These are phyloP conservation scores for Talaromyces stipitatus DNA, from an alignment of 495 filamentous ascomycete species.

Conservation along the genomic window DNA sequence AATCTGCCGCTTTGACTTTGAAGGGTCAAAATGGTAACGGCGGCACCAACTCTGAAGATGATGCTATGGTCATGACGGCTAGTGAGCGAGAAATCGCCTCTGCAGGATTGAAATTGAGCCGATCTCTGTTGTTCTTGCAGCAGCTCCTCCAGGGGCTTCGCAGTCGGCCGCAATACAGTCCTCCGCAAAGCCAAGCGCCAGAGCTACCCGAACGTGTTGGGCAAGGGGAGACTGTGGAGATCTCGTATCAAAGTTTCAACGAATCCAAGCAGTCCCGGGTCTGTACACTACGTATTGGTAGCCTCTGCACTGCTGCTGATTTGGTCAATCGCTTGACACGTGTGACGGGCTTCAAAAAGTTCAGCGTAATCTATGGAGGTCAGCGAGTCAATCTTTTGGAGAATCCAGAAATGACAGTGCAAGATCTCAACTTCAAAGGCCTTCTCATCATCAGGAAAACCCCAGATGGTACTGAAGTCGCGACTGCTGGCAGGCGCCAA, in stretches of 20 bases:
- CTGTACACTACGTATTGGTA: constrained; percentile 52
- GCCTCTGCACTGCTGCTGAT: constrained; percentile 60
- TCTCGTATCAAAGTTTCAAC: constrained; percentile 70
- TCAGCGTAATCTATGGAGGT: constrained; percentile 46
- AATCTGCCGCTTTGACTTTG: constrained; percentile 55
- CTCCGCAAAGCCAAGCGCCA: constrained; percentile 30
- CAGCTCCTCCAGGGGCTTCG: constrained; percentile 49
- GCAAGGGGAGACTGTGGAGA: constrained; percentile 52
- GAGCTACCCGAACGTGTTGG: constrained; percentile 30
- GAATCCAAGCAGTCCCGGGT: constrained; percentile 49
- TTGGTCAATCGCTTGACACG: constrained; percentile 55
- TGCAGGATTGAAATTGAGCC: constrained; percentile 55
- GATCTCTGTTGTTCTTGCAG: constrained; percentile 54
- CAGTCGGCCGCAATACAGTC: constrained; percentile 45
- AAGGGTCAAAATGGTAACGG: constrained; percentile 36
- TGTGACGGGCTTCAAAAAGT: constrained; percentile 64
- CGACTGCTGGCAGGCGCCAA: constrained; percentile 18
- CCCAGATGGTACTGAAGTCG: constrained; percentile 27
- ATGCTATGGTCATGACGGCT: constrained; percentile 41
- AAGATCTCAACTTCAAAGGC: constrained; percentile 41
- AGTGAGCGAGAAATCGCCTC: constrained; percentile 33
- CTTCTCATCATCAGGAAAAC: constrained; percentile 50
- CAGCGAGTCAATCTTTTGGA: constrained; percentile 38
- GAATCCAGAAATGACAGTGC: constrained; percentile 27
- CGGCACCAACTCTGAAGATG: constrained; percentile 37